phyloP scores from a whole-genome alignment of 2,329 filamentous ascomycete genomes.

The Aspergillus unguis region DNA sequence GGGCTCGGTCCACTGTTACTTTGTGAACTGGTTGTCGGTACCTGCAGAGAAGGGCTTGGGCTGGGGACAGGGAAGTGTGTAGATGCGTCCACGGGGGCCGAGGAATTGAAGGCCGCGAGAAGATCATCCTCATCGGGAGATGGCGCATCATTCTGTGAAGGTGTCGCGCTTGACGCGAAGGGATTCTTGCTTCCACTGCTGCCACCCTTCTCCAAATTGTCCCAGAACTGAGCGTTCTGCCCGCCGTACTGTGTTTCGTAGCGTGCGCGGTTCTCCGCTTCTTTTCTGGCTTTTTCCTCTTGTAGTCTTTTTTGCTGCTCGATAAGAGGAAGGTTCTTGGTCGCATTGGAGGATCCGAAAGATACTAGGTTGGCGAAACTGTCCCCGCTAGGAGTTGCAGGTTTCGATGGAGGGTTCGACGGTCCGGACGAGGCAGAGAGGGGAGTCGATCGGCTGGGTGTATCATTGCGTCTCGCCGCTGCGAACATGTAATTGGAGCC shows the following conservation, averaged over 20 bases:
- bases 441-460: conserved; percentile 45
- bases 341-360: conserved; percentile 47
- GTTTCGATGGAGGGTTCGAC: conserved; percentile 39
- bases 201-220: conserved; percentile 61
- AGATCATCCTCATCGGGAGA: conserved; percentile 57
- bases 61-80: conserved; percentile 55
- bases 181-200: conserved; percentile 38
- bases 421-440: conserved; percentile 30
- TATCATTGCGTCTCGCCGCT: conserved; percentile 35
- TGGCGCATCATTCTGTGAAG: conserved; percentile 49
- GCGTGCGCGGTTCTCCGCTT: conserved; percentile 67
- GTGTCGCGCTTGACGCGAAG: conserved; percentile 34
- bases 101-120: conserved; percentile 59
- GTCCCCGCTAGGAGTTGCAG: conserved; percentile 43
- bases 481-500: conserved; percentile 35
- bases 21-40: conserved; percentile 15
- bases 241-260: conserved; percentile 74
- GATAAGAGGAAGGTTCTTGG: conserved; percentile 66
- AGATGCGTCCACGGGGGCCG: conserved; percentile 57
- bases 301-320: conserved; percentile 67
- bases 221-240: conserved; percentile 67
- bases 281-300: conserved; percentile 72
- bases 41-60: conserved; percentile 30
- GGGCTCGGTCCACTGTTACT: conserved; percentile 15
- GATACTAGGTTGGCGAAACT: conserved; percentile 65